Conservation (phyloP, 148 eudicot genomes). For the Rhododendron griersonianum region DNA sequence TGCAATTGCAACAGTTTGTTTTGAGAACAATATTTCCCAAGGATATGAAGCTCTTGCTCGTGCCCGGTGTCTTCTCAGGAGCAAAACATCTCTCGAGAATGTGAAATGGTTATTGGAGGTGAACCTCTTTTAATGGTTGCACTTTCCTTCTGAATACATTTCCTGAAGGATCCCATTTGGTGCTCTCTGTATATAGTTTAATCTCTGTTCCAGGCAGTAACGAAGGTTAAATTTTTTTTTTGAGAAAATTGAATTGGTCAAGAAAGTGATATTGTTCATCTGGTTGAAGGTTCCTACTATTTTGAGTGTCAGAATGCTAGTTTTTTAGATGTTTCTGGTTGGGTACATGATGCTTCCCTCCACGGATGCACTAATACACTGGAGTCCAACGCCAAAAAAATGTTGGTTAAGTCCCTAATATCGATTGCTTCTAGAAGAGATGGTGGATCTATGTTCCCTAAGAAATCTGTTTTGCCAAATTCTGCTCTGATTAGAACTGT, state of each 20-base stretch:
- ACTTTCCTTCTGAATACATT: neutral
- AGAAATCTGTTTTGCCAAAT: neutral
- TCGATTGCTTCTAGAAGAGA: neutral
- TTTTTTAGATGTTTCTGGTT: neutral
- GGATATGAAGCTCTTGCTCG: conserved; percentile 99
- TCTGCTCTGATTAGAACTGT: conserved; percentile 4
- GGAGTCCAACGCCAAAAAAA: neutral
- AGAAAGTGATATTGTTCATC: neutral
- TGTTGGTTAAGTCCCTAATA: neutral
- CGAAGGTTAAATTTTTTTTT: neutral
- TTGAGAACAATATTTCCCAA: conserved; percentile 82
- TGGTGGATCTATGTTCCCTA: neutral
- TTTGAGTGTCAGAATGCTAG: neutral
- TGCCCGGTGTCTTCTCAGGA: conserved; percentile 86
- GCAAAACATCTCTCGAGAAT: conserved; percentile 66
- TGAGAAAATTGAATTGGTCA: neutral
- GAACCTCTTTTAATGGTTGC: conserved; percentile 11
- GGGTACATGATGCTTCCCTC: neutral
- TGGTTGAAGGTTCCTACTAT: neutral
- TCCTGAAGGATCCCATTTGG: neutral
- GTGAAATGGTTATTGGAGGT: conserved; percentile 81
- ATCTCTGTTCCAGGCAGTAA: neutral
- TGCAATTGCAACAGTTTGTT: conserved; percentile 81
- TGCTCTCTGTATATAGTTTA: neutral
- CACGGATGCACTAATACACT: neutral